Evolutionary conservation across 2,329 filamentous ascomycete species (phyloP).

Genomic region (Penicillium capsulatum): DNA sequence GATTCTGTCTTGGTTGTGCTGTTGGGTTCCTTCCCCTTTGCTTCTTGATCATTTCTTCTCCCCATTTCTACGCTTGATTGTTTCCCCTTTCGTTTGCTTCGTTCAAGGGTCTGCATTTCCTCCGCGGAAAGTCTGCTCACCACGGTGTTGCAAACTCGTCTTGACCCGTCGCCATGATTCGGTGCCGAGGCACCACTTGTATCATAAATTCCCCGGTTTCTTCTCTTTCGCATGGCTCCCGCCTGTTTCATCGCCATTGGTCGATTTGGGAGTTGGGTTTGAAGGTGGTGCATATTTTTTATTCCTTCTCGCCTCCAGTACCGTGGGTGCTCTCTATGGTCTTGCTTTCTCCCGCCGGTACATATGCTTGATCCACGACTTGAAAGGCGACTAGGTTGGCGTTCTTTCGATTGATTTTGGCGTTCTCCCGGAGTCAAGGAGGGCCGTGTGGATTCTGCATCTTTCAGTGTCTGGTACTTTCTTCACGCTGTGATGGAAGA

Average conservation of each 20-base stretch:
- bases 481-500: background rate
- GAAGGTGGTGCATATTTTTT: conserved; percentile 15
- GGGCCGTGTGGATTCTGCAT: too few species aligned
- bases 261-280: conserved; percentile 8
- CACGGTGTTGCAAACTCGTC: conserved; percentile 7
- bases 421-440: conserved; percentile 13
- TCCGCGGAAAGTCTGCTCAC: too few species aligned
- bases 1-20: conserved; percentile 1
- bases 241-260: conserved; percentile 2
- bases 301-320: conserved; percentile 4
- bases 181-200: conserved; percentile 22
- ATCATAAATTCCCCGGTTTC: conserved; percentile 26
- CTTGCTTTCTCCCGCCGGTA: conserved; percentile 11
- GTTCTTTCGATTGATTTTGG: conserved; percentile 14
- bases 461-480: conserved; percentile 2
- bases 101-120: background rate
- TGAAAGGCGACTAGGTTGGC: too few species aligned
- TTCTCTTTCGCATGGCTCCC: conserved; percentile 6
- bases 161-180: conserved; percentile 19
- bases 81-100: background rate
- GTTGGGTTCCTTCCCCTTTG: too few species aligned
- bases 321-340: conserved; percentile 6
- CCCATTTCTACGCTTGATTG: background rate
- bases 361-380: conserved; percentile 13
- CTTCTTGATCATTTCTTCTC: background rate